phyloP scores from a whole-genome alignment of 2,329 filamentous ascomycete genomes.

The Keithomyces neogunnii region DNA sequence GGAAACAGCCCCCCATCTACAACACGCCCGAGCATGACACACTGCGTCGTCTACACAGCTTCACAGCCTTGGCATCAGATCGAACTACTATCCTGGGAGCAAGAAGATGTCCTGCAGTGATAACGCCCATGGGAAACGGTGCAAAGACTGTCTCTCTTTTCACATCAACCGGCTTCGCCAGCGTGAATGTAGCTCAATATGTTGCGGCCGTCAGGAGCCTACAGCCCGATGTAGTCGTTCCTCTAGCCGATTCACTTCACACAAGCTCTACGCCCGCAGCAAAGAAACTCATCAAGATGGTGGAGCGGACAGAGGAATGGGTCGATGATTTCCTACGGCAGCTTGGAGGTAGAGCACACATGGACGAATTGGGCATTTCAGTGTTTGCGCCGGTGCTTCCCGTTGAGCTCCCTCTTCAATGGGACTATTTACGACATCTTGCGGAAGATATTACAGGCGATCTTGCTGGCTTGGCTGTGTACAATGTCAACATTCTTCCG shows the following conservation, averaged over 20 bases:
- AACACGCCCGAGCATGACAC: conserved; percentile 23
- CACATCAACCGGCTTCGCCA: conserved; percentile 79
- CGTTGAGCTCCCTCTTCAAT: conserved; percentile 65
- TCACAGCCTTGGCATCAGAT: conserved; percentile 62
- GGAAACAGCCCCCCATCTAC: conserved; percentile 40
- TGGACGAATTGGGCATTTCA: conserved; percentile 23
- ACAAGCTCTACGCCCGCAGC: conserved; percentile 44
- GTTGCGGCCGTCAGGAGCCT: conserved; percentile 54
- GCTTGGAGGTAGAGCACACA: conserved; percentile 17
- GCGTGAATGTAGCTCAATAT: conserved; percentile 63
- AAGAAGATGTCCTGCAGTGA: conserved; percentile 67
- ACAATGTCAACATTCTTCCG: conserved; percentile 61
- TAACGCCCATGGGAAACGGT: conserved; percentile 62
- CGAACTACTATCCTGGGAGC: conserved; percentile 65
- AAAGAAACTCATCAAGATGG: conserved; percentile 76
- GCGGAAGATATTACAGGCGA: conserved; percentile 48
- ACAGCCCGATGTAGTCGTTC: conserved; percentile 71
- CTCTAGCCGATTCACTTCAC: conserved; percentile 61
- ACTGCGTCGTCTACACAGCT: conserved; percentile 59
- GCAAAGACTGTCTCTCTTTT: conserved; percentile 65
- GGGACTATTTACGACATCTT: conserved; percentile 69
- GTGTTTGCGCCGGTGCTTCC: conserved; percentile 66
- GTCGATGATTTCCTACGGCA: conserved; percentile 54
- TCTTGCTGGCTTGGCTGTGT: conserved; percentile 67
- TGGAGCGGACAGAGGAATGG: conserved; percentile 79